phyloP scores from a whole-genome alignment of 2,329 filamentous ascomycete genomes.

The Xylaria sp. region DNA sequence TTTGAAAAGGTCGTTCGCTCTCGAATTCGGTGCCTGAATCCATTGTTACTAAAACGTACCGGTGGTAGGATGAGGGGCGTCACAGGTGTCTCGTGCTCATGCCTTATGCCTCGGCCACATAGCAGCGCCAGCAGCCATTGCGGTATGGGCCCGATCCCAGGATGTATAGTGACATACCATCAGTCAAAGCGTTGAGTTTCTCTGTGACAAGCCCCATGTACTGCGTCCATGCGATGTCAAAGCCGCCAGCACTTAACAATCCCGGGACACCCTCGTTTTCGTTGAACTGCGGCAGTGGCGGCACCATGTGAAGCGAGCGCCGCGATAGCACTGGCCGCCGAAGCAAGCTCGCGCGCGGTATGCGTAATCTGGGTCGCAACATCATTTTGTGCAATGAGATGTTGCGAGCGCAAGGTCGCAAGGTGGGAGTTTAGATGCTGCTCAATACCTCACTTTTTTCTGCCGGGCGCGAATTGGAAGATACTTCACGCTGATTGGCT shows the following conservation, averaged over 20 bases:
- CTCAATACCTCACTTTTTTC: slow-evolving; percentile 31
- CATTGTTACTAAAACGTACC: slow-evolving; percentile 14
- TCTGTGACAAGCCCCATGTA: slow-evolving; percentile 77
- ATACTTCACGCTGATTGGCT: slow-evolving; percentile 28
- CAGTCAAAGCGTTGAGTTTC: slow-evolving; percentile 74
- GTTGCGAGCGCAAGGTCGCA: slow-evolving; percentile 17
- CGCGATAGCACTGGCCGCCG: slow-evolving; percentile 37
- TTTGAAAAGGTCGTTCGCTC: slow-evolving; percentile 62
- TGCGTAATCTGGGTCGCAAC: slow-evolving; percentile 58
- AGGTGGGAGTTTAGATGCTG: slow-evolving; percentile 4
- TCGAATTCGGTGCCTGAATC: slow-evolving; percentile 65
- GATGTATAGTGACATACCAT: slow-evolving; percentile 57
- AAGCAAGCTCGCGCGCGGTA: slow-evolving; percentile 48
- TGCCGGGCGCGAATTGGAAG: slow-evolving; percentile 11
- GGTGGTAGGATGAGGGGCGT: not conserved
- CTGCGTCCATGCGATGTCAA: slow-evolving; percentile 76
- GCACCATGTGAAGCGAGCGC: slow-evolving; percentile 52
- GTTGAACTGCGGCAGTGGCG: slow-evolving; percentile 47
- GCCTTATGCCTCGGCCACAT: not conserved
- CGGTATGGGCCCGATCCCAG: not conserved
- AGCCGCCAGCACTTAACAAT: slow-evolving; percentile 70
- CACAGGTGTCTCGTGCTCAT: not conserved
- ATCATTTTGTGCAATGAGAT: slow-evolving; percentile 41
- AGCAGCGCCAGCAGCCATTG: not conserved
- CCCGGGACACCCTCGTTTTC: slow-evolving; percentile 59